These are phyloP conservation scores for Fragilaria crotonensis DNA, from an alignment of 108 stramenopile species.

Conservation along the genomic window DNA sequence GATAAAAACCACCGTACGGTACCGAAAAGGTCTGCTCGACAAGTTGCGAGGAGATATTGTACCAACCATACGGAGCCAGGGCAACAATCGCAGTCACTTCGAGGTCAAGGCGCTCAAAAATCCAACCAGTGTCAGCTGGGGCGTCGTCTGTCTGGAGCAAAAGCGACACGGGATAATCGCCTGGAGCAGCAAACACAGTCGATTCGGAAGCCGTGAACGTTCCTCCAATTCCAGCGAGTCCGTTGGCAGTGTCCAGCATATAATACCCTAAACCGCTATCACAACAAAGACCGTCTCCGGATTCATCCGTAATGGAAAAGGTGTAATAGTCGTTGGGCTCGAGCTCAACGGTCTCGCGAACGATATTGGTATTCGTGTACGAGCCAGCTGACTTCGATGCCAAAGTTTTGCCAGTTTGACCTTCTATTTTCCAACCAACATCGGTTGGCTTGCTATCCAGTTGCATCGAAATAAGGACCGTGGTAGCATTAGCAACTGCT, in stretches of 20 bases:
- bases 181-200: neutral
- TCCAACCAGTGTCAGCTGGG: neutral
- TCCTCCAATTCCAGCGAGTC: neutral
- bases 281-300: neutral
- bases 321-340: neutral
- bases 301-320: neutral
- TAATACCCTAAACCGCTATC: neutral
- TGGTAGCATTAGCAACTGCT: neutral
- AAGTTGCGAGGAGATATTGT: neutral
- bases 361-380: neutral
- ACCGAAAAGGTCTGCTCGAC: neutral
- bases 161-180: neutral
- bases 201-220: neutral
- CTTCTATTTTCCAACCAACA: neutral
- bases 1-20: neutral
- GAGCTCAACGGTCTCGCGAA: neutral
- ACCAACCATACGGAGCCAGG: neutral
- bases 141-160: neutral
- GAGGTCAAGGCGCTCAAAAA: neutral
- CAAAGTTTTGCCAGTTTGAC: neutral
- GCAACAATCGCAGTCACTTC: neutral
- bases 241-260: neutral
- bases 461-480: neutral
- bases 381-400: neutral
- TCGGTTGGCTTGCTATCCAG: neutral